Evolutionary conservation across 192 early-diverging fungal species (phyloP).

Genomic region (Linnemannia schmuckeri): DNA sequence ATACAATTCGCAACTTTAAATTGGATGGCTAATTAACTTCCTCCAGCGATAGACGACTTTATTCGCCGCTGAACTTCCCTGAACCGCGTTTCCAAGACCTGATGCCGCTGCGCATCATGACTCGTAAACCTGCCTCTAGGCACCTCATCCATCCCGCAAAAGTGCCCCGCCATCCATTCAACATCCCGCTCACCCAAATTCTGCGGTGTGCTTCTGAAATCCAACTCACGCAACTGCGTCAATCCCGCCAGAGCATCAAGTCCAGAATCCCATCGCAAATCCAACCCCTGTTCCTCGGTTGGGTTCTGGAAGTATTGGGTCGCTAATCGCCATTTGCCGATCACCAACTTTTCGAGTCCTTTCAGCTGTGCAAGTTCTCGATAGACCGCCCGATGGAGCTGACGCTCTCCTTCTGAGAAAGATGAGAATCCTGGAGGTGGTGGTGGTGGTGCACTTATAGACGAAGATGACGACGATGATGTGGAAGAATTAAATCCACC

Average conservation of each 20-base stretch:
- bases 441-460: not conserved
- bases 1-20: too few species aligned
- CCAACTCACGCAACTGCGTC: not conserved
- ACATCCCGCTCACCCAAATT: not conserved
- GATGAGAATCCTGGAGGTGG: not conserved
- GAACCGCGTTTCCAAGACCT: not conserved
- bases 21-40: too few species aligned
- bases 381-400: not conserved
- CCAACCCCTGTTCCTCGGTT: not conserved
- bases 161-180: not conserved
- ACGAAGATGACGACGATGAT: not conserved
- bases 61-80: not conserved
- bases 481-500: not conserved
- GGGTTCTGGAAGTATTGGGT: not conserved
- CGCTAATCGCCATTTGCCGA: not conserved
- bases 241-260: not conserved
- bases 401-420: not conserved
- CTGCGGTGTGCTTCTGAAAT: not conserved
- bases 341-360: not conserved
- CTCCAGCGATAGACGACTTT: not conserved
- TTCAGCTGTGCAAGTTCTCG: not conserved
- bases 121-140: not conserved
- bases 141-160: not conserved
- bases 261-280: not conserved
- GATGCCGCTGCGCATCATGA: not conserved